Evolutionary conservation across 2,329 filamentous ascomycete species (phyloP), one percentile per base, ranked within the genome.

Genomic region (Fusarium falciforme): DNA sequence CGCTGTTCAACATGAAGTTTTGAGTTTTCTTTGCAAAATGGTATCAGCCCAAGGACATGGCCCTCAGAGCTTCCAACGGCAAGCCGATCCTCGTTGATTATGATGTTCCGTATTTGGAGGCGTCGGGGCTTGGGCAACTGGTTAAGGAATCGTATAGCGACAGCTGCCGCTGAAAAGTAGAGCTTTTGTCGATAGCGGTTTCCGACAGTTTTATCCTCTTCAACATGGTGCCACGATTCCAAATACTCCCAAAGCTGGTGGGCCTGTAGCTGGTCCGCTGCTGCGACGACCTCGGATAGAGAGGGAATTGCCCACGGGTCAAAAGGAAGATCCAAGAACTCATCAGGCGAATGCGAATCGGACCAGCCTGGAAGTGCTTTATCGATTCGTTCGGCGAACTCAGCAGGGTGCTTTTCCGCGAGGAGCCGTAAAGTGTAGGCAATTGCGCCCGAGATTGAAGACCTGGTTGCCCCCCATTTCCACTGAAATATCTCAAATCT

Each of bases 11-110:
- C 6, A 1, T 33, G 49, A 0, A 76, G 20, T 3, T 2, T 25
- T 6, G 64, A 38, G 12, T 74, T 76, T 6, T 76, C 58, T 0
- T 22, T 42, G 14, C 66, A 74, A 29, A 74, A 76, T 0, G 61
- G 66, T 3, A 75, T 72, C 3, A 76, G 2, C 0, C 71, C 73
- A 7, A 62, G 12, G 0, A 27, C 20, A 2, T 76, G 71, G 5
- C 25, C 33, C 2, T 66, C 64, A 1, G 61, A 20, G 0, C 11
- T 3, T 0, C 20, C 44, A 3, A 57, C 52, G 2, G 62, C 7
- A 2, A 20, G 9, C 0, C 0, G 22, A 27, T 66, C 61, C 22
- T 76, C 73, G 8, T 64, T 20, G 0, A 74, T 1, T 2, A 65
- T 0, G 1, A 76, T 27, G 4, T 47, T 59, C 1, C 11, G 61